Conservation (phyloP, 225 moss, liverwort and hornwort genomes). For the Pseudisothecium myosuroides region DNA sequence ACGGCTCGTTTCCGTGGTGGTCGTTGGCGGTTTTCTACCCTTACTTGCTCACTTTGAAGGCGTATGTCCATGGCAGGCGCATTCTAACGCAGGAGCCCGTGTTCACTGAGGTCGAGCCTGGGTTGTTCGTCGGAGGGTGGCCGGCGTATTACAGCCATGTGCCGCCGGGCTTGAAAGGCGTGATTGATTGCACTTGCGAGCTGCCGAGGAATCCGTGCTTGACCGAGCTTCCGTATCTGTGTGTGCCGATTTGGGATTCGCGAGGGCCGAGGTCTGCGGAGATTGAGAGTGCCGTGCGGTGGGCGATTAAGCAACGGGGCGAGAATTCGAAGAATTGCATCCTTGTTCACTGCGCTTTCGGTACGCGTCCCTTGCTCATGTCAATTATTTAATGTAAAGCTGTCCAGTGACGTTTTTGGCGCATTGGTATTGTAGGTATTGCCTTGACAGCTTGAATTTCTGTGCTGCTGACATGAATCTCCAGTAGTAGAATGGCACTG, state of each 20-base stretch:
- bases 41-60: conserved; percentile 54
- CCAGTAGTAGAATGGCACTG: neutral
- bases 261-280: conserved; percentile 54
- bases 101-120: conserved; percentile 58
- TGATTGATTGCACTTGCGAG: conserved; percentile 86
- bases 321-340: conserved; percentile 11
- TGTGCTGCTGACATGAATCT: neutral
- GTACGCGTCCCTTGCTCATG: neutral
- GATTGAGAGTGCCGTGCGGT: conserved; percentile 60
- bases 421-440: neutral
- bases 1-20: conserved; percentile 75
- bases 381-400: neutral
- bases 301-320: conserved; percentile 48
- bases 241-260: conserved; percentile 73
- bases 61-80: conserved; percentile 58
- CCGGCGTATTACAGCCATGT: conserved; percentile 32
- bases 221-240: conserved; percentile 36
- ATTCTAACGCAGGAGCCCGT: conserved; percentile 44
- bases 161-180: conserved; percentile 65
- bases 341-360: conserved; percentile 83
- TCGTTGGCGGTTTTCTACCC: conserved; percentile 56
- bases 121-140: conserved; percentile 90
- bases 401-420: neutral
- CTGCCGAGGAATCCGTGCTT: conserved; percentile 49
- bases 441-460: neutral